phyloP scores from a whole-genome alignment of 2,329 filamentous ascomycete species.

The Ophiosphaerella herpotricha region DNA sequence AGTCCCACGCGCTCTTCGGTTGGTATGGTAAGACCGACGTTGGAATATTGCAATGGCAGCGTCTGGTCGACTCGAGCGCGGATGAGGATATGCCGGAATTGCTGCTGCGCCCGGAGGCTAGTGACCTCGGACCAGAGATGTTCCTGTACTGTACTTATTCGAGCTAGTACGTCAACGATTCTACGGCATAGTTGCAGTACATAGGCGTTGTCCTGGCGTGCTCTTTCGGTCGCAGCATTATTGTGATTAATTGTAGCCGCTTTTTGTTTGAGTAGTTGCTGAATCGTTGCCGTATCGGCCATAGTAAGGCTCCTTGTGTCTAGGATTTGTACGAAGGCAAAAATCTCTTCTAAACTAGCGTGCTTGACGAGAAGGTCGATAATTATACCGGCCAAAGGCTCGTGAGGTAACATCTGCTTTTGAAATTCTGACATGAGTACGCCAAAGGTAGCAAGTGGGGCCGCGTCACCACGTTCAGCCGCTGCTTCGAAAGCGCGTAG shows the following conservation, averaged over 20 bases:
- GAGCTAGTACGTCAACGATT: conserved; percentile 9
- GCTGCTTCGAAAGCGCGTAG: not conserved
- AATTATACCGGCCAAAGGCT: not conserved
- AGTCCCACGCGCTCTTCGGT: conserved; percentile 20
- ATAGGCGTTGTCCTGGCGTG: conserved; percentile 7
- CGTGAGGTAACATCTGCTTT: conserved; percentile 13
- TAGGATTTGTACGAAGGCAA: conserved; percentile 17
- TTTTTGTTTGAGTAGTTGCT: not conserved
- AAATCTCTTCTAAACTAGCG: conserved; percentile 8
- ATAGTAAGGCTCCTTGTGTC: conserved; percentile 8
- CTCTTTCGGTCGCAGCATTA: not conserved
- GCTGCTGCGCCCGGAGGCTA: conserved; percentile 14
- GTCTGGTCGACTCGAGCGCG: conserved; percentile 24
- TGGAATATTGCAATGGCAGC: conserved; percentile 30
- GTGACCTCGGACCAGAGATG: not conserved
- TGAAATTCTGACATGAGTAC: not conserved
- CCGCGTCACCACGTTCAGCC: not conserved
- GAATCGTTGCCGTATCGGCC: conserved; percentile 10
- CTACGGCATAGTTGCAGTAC: conserved; percentile 9
- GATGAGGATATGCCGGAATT: conserved; percentile 34
- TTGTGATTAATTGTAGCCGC: conserved; percentile 1
- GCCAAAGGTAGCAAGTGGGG: not conserved
- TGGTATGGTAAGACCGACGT: conserved; percentile 15
- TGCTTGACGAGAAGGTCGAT: conserved; percentile 6
- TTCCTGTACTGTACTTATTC: conserved; percentile 1